Base-by-base conservation (phyloP, 148 eudicot species). In the Oxyria digyna region DNA sequence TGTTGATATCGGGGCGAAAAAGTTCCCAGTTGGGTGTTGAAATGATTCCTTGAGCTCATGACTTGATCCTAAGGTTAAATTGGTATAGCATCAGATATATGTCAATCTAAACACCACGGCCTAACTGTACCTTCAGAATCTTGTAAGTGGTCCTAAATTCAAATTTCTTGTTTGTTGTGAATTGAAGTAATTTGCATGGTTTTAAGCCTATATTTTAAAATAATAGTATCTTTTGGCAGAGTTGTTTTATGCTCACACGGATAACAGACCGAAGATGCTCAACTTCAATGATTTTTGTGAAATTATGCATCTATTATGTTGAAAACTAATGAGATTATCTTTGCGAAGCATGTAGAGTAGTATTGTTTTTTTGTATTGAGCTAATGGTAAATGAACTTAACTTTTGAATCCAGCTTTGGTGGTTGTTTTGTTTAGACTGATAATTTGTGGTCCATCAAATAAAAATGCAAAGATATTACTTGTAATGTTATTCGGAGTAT, bases 11-110 rank as follows among this genome's bases (percentile, higher is more conserved):
- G 24, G 14, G 45, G 6, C 12, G 13, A 65, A 35, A 35, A 65
- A 33, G 43, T 37, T 12, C 68, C 68, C 68, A 65, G 27, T 66
- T 20, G 45, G 46, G 29, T 37, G 27, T 66, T 66, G 69, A 66
- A 37, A 66, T 3, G 43, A 66, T 66, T 66, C 69, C 69, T 66
- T 23, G 9, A 38, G 32, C 27, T 57, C 64, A 57, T 12, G 64
- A 27, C 37, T 57, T 57, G 35, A 57, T 27, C 64, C 0, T 57
- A 9, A 26, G 64, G 64, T 37, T 57, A 12, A 18, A 57, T 57
- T 27, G 13, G 37, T 59, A 12, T 59, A 59, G 65, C 65, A 29
- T 59, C 21, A 59, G 17, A 57, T 2, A 27, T 37, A n/a, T 65
- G 5, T 33, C 42, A 18, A 35, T 31, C 67, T 31, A 32, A 15